Evolutionary conservation across 495 filamentous ascomycete genomes (phyloP).

Genomic region (Neurospora sp.): DNA sequence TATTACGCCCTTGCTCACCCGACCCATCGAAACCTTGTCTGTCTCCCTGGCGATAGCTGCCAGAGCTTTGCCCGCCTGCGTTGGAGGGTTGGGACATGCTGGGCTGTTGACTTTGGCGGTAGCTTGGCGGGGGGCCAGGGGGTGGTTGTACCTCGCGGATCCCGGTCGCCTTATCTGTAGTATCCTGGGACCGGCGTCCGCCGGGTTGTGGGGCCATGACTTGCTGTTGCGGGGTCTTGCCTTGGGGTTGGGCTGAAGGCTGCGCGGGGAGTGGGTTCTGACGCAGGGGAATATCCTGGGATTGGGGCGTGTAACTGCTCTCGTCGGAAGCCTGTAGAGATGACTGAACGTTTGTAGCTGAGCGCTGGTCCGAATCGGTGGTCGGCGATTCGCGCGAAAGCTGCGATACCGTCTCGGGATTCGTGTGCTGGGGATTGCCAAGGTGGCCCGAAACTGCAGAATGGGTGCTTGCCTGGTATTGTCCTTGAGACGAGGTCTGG

Average conservation of each 20-base stretch:
- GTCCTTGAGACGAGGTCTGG: conserved; percentile 21
- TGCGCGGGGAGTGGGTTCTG: conserved; percentile 15
- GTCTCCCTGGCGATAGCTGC: conserved; percentile 31
- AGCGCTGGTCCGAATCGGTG: conserved; percentile 32
- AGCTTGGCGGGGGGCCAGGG: conserved; percentile 36
- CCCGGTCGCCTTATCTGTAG: conserved; percentile 20
- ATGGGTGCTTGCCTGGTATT: conserved; percentile 26
- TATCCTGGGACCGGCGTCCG: conserved; percentile 37
- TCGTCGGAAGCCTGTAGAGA: conserved; percentile 29
- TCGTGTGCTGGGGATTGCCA: conserved; percentile 33
- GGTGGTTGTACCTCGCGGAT: conserved; percentile 33
- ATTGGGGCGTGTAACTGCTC: conserved; percentile 22
- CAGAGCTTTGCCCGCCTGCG: conserved; percentile 16
- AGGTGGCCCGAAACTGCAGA: conserved; percentile 25
- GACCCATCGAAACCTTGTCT: conserved; percentile 29
- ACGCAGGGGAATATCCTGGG: conserved; percentile 23
- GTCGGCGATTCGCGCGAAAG: conserved; percentile 51
- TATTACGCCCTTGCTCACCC: conserved; percentile 43
- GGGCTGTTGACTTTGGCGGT: conserved; percentile 38
- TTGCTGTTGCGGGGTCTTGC: conserved; percentile 22
- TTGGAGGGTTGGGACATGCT: conserved; percentile 32
- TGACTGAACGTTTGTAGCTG: conserved; percentile 28
- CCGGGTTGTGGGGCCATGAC: conserved; percentile 42
- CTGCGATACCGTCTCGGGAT: conserved; percentile 46
- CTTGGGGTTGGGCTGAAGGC: conserved; percentile 16